Conservation (phyloP, 768 basidiomycete genomes). For the Tricholoma bakamatsutake region DNA sequence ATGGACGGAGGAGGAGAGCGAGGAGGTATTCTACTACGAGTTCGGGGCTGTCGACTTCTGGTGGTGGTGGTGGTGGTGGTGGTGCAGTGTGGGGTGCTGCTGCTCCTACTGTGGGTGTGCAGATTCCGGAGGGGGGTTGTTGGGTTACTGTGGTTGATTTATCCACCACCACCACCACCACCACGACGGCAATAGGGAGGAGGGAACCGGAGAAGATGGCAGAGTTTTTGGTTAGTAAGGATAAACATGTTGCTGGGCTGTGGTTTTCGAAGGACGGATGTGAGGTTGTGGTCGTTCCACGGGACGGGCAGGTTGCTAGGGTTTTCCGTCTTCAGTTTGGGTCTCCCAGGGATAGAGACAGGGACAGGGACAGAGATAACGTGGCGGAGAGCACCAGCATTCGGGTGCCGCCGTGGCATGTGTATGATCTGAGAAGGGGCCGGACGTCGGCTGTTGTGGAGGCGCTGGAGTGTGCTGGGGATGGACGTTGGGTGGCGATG, state of each 20-base stretch:
- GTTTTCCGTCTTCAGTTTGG: constrained; percentile 11
- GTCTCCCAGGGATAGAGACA: constrained; percentile 3
- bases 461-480: constrained; percentile 42
- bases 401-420: constrained; percentile 34
- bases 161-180: constrained; percentile 1
- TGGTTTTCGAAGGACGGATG: constrained; percentile 33
- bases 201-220: constrained; percentile 24
- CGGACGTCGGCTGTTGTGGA: constrained; percentile 60
- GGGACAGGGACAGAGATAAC: not conserved
- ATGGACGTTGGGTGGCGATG: constrained; percentile 66
- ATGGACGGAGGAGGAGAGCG: constrained; percentile 13
- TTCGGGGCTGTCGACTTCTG: not conserved
- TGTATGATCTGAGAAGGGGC: constrained; percentile 70
- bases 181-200: not conserved
- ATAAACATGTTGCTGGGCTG: constrained; percentile 41
- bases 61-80: not conserved
- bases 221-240: constrained; percentile 30
- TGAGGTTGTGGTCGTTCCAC: not conserved
- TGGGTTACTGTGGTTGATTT: constrained; percentile 54
- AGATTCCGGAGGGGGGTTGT: not conserved
- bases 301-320: not conserved
- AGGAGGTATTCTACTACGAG: constrained; percentile 19
- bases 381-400: not conserved
- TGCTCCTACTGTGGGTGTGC: not conserved
- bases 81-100: too few species aligned